Evolutionary conservation across 306 rosid species (phyloP).

Genomic region (Trifolium subterraneum): DNA sequence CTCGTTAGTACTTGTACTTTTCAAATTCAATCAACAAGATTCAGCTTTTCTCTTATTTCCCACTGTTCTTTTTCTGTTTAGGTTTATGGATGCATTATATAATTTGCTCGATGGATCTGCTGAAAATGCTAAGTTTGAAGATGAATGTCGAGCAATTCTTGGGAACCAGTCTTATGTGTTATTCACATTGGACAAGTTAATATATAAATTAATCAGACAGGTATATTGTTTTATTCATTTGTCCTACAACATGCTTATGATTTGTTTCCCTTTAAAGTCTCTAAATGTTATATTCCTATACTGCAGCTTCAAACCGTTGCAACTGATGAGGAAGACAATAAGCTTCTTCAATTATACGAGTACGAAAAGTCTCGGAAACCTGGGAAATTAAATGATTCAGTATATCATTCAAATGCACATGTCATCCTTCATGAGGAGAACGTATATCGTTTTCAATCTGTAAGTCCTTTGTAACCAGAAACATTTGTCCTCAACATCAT

Average conservation of each 20-base stretch:
- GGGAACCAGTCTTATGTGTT: constrained; percentile 94
- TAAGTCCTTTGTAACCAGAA: constrained; percentile 48
- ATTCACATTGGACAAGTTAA: constrained; percentile 93
- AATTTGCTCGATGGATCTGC: constrained; percentile 89
- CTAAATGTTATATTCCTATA: constrained; percentile 41
- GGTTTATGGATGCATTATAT: constrained; percentile 83
- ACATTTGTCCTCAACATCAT: constrained; percentile 7
- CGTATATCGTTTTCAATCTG: constrained; percentile 84
- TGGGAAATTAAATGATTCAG: constrained; percentile 71
- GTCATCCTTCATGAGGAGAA: constrained; percentile 92
- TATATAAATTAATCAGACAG: constrained; percentile 93
- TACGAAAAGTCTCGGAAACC: constrained; percentile 83
- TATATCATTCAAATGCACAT: constrained; percentile 87
- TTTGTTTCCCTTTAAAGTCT: constrained; percentile 32
- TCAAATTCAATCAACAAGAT: not conserved
- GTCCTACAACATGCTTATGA: constrained; percentile 30
- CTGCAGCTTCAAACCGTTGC: constrained; percentile 91
- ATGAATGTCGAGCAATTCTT: constrained; percentile 89
- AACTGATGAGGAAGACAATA: constrained; percentile 78
- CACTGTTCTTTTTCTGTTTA: constrained; percentile 39
- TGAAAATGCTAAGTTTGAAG: constrained; percentile 94
- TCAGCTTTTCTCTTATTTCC: not conserved
- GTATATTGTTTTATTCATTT: constrained; percentile 43
- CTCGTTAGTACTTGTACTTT: not conserved
- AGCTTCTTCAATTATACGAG: constrained; percentile 87